These are phyloP conservation scores for Didymosphaeria variabile DNA, from an alignment of 2,329 filamentous ascomycete genomes.

Conservation along the genomic window DNA sequence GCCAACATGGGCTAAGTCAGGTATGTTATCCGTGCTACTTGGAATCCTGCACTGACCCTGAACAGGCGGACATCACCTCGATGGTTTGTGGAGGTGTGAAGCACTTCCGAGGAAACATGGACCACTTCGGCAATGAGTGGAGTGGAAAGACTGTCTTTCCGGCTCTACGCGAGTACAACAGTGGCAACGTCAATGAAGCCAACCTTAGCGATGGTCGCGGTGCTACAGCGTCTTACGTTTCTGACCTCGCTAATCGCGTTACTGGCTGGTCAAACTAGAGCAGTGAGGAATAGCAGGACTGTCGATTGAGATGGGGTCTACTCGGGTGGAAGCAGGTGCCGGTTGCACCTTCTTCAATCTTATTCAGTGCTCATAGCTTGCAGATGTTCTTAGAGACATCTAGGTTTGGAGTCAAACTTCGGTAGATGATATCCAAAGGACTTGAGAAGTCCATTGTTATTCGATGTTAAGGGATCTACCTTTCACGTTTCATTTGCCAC, in stretches of 20 bases:
- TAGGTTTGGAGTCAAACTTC: not conserved
- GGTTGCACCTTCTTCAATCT: not conserved
- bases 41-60: not conserved
- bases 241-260: slow-evolving; percentile 22
- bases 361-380: not conserved
- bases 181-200: slow-evolving; percentile 18
- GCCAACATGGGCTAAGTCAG: slow-evolving; percentile 22
- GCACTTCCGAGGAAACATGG: slow-evolving; percentile 24
- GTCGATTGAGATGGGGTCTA: no score
- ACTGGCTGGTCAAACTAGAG: slow-evolving; percentile 15
- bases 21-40: slow-evolving; percentile 12
- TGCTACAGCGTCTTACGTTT: slow-evolving; percentile 22
- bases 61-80: slow-evolving; percentile 16
- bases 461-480: no score
- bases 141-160: slow-evolving; percentile 18
- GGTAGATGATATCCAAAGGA: no score
- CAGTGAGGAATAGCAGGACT: not conserved
- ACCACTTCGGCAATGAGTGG: slow-evolving; percentile 16
- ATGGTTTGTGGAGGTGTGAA: slow-evolving; percentile 21
- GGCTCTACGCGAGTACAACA: slow-evolving; percentile 26
- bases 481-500: no score
- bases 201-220: slow-evolving; percentile 22
- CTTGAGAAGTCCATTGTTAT: no score
- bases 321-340: not conserved
- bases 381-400: not conserved